A percentile compares a stretch with the other conserved stretches of the same genome.
Evolutionary conservation across 306 rosid genomes (phyloP).

Genomic region (Comarum palustre): DNA sequence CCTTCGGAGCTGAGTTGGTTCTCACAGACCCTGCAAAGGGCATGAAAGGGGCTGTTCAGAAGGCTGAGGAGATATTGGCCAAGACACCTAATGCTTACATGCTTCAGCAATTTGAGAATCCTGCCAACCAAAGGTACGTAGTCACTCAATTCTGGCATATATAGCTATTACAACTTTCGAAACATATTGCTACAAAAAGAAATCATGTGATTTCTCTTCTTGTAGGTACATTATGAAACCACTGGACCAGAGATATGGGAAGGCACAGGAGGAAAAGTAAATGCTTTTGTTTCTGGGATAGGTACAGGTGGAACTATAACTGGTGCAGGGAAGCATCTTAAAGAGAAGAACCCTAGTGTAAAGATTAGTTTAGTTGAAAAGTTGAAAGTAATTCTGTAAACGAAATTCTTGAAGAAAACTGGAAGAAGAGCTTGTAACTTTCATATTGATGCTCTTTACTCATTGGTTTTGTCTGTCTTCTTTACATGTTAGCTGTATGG

Average conservation of each 20-base stretch:
- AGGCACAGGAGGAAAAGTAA: slow-evolving; percentile 61
- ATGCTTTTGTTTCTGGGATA: slow-evolving; percentile 67
- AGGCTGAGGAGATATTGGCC: slow-evolving; percentile 76
- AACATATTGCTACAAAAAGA: too few relatives aligned
- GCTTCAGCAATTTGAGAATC: slow-evolving; percentile 78
- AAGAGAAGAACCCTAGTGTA: slow-evolving; percentile 64
- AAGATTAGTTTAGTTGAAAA: slow-evolving; percentile 40
- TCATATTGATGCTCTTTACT: slow-evolving; percentile 3
- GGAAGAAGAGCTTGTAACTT: slow-evolving; percentile 7
- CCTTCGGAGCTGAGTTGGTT: slow-evolving; percentile 78
- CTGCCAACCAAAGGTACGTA: slow-evolving; percentile 75
- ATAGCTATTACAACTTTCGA: background rate
- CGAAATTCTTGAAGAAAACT: slow-evolving; percentile 2
- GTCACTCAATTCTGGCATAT: slow-evolving; percentile 4
- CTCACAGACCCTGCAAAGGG: slow-evolving; percentile 75
- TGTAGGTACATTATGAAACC: slow-evolving; percentile 73
- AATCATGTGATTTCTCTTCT: background rate
- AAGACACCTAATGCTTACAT: slow-evolving; percentile 71
- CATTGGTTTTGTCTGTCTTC: slow-evolving; percentile 14
- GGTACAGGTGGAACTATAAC: slow-evolving; percentile 86
- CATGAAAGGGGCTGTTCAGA: slow-evolving; percentile 81
- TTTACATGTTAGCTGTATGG: slow-evolving; percentile 53
- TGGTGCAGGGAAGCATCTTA: slow-evolving; percentile 74
- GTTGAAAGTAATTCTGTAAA: background rate
- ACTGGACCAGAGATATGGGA: slow-evolving; percentile 90